A percentile compares a stretch with the other conserved stretches of the same genome.
These are phyloP conservation scores for Phytophthora capsici DNA, from an alignment of 352 stramenopile species.

Conservation along the genomic window DNA sequence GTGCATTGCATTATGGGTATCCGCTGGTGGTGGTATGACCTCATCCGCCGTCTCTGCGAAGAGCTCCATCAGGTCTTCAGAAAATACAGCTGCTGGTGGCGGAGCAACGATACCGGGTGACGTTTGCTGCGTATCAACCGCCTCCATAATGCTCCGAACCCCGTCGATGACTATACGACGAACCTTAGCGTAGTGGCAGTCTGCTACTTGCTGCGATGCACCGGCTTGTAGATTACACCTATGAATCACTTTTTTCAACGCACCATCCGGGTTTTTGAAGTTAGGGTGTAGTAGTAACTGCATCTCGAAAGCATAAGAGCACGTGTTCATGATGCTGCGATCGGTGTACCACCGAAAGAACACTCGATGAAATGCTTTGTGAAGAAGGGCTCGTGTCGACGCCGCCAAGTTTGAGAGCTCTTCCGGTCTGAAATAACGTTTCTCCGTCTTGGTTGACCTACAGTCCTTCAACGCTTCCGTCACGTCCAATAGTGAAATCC, in stretches of 20 bases:
- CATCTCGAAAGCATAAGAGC: conserved; percentile 11
- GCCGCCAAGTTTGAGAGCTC: too few relatives aligned
- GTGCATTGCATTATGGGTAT: too few relatives aligned
- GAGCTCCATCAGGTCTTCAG: neutral
- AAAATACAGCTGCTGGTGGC: neutral
- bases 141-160: neutral
- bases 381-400: too few relatives aligned
- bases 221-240: conserved; percentile 5
- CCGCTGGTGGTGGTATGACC: too few relatives aligned
- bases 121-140: too few relatives aligned
- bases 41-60: neutral
- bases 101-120: too few relatives aligned
- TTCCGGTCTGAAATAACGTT: too few relatives aligned
- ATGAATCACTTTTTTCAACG: too few relatives aligned
- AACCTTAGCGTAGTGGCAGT: neutral
- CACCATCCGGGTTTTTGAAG: too few relatives aligned
- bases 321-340: conserved; percentile 7
- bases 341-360: conserved; percentile 15
- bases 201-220: neutral
- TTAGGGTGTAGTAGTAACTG: conserved; percentile 9
- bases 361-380: too few relatives aligned
- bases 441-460: conserved; percentile 6
- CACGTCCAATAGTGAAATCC: conserved; percentile 1
- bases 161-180: conserved; percentile 1
- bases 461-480: neutral